Evolutionary conservation across 805 yeast species (phyloP).

Genomic region (Ogataea wickerhamii): DNA sequence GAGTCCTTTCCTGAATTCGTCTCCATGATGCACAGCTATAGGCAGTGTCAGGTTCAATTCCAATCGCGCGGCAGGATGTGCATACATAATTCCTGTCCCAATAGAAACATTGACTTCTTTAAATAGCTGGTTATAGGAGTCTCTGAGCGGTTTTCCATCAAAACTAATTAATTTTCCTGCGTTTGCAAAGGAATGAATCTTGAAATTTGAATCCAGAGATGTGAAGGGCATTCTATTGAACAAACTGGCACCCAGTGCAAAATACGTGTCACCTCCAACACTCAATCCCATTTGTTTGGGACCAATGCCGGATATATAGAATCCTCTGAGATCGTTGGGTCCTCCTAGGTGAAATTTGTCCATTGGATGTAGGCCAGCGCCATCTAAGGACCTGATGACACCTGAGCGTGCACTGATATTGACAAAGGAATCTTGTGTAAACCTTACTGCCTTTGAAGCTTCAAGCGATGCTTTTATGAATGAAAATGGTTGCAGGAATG

Average conservation of each 20-base stretch:
- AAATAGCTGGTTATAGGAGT: conserved; percentile 1
- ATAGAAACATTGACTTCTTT: conserved; percentile 35
- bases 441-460: conserved; percentile 32
- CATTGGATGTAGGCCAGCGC: conserved; percentile 35
- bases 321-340: conserved; percentile 55
- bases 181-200: conserved; percentile 46
- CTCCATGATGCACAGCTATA: conserved; percentile 40
- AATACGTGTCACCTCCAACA: conserved; percentile 50
- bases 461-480: conserved; percentile 43
- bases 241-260: conserved; percentile 43
- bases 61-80: conserved; percentile 56
- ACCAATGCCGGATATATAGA: conserved; percentile 49
- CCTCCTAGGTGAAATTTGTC: conserved; percentile 59
- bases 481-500: conserved; percentile 27
- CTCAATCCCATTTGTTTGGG: conserved; percentile 49
- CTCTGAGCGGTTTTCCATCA: conserved; percentile 5
- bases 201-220: conserved; percentile 42
- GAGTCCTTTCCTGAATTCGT: conserved; percentile 47
- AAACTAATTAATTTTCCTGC: conserved; percentile 41
- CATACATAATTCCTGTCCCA: conserved; percentile 50
- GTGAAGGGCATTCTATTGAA: conserved; percentile 42
- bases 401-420: conserved; percentile 28
- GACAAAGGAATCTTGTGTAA: conserved; percentile 19
- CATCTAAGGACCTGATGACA: conserved; percentile 17
- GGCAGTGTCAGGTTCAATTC: conserved; percentile 57